Evolutionary conservation across 495 filamentous ascomycete species (phyloP), one percentile per base, ranked within the genome.

Genomic region (Hapsidospora chrysogenum): DNA sequence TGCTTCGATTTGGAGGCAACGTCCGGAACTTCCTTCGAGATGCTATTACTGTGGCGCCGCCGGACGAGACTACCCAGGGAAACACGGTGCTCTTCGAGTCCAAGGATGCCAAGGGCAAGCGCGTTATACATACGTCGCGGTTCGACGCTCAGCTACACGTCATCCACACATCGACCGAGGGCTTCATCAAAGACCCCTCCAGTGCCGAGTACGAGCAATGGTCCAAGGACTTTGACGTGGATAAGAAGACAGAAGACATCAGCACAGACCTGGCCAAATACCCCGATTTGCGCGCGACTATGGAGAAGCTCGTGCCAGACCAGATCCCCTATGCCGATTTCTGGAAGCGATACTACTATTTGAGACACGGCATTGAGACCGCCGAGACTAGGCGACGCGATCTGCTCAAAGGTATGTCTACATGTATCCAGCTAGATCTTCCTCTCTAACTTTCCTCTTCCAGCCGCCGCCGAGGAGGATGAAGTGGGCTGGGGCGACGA

Each of bases 61-160:
- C 63, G 19, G 42, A 46, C 7, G 47, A 52, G 4, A 37, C 41
- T 15, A 40, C 40, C 14, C 56, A 53, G 29, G 52, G 42, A 27
- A 53, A 51, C 32, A 60, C 72, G 44, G 68, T 92, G 22, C 60
- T 92, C 2, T 95, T 92, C 44, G 86, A 95, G 64, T 89, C 81
- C 52, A 86, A 85, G 56, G 85, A 92, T 58, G 70, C 78, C 9
- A 78, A 84, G 13, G 85, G 86, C 22, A 92, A 83, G 62, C 61
- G 85, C 29, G 84, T 93, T 11, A 85, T 93, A 37, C 86, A 95
- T 54, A 80, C 80, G 3, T 95, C 85, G 32, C 74, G 89, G 31
- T 85, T 95, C 50, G 89, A 99, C 44, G 89, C 89, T 3, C 89
- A 95, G 50, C 63, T 99, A 28, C 89, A 99, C 48, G 80, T 92